A percentile compares a stretch with the other conserved stretches of the same genome.
These are phyloP conservation scores for Diversispora eburnea DNA, from an alignment of 192 early-diverging fungal species.

Conservation along the genomic window DNA sequence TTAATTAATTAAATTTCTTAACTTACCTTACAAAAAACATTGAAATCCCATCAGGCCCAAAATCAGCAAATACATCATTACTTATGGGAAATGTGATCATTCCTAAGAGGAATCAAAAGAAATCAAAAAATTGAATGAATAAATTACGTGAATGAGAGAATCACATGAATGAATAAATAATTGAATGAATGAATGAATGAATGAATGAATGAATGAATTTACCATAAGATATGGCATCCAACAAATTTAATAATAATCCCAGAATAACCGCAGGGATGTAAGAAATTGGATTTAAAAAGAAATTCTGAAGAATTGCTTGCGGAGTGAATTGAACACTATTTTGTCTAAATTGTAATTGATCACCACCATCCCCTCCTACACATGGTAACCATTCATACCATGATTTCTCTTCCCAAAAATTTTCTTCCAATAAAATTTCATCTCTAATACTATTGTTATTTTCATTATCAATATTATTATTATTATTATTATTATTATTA, in stretches of 20 bases:
- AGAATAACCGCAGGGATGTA: slow-evolving; percentile 88
- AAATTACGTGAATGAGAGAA: no score
- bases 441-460: not conserved
- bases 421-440: not conserved
- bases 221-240: slow-evolving; percentile 89
- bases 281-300: slow-evolving; percentile 49
- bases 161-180: not conserved
- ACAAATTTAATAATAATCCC: slow-evolving; percentile 84
- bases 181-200: not conserved
- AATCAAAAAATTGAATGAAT: not conserved
- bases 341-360: not conserved
- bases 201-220: slow-evolving; percentile 14
- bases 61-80: slow-evolving; percentile 59
- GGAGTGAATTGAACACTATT: slow-evolving; percentile 10
- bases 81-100: slow-evolving; percentile 88
- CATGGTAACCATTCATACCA: slow-evolving; percentile 18
- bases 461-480: not conserved
- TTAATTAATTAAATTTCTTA: not conserved
- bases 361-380: slow-evolving; percentile 2
- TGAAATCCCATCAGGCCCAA: slow-evolving; percentile 86
- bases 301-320: slow-evolving; percentile 19
- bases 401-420: not conserved
- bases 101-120: slow-evolving; percentile 33
- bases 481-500: not conserved
- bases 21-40: slow-evolving; percentile 87